phyloP scores from a whole-genome alignment of 805 yeast genomes.

The Yamadazyma nakazawae region DNA sequence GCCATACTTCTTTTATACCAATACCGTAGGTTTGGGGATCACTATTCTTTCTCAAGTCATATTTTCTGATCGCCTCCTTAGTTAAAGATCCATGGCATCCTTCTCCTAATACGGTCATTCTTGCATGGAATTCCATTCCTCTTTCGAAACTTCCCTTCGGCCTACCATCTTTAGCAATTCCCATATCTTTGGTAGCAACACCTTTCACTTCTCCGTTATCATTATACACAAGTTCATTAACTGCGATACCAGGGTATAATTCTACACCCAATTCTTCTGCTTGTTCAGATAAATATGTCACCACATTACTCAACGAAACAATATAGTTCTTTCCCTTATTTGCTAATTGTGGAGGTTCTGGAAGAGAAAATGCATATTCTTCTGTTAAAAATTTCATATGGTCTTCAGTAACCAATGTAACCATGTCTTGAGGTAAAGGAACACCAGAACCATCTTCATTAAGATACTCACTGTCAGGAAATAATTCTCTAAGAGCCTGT shows the following conservation, averaged over 20 bases:
- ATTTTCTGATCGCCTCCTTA: conserved; percentile 70
- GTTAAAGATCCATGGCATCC: conserved; percentile 97
- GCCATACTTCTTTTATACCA: conserved; percentile 97
- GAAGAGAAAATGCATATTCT: conserved; percentile 63
- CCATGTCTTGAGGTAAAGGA: conserved; percentile 75
- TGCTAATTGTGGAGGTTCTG: conserved; percentile 90
- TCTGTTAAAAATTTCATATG: conserved; percentile 67
- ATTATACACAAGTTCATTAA: conserved; percentile 65
- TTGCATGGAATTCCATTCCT: conserved; percentile 95
- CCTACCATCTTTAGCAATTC: conserved; percentile 67
- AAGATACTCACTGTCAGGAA: conserved; percentile 57
- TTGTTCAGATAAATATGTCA: conserved; percentile 74
- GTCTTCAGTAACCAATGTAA: conserved; percentile 73
- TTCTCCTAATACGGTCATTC: conserved; percentile 87
- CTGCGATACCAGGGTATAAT: conserved; percentile 86
- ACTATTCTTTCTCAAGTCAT: conserved; percentile 58
- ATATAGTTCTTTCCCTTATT: conserved; percentile 82
- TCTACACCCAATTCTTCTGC: conserved; percentile 96
- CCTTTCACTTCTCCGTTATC: conserved; percentile 66
- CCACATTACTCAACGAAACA: conserved; percentile 78
- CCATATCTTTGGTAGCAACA: conserved; percentile 93
- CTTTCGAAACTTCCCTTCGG: conserved; percentile 87
- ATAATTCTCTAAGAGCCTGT: conserved; percentile 76
- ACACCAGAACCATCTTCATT: conserved; percentile 53
- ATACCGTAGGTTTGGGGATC: conserved; percentile 90